Conservation (phyloP, 2,329 filamentous ascomycete genomes). For the Clonostachys chloroleuca region DNA sequence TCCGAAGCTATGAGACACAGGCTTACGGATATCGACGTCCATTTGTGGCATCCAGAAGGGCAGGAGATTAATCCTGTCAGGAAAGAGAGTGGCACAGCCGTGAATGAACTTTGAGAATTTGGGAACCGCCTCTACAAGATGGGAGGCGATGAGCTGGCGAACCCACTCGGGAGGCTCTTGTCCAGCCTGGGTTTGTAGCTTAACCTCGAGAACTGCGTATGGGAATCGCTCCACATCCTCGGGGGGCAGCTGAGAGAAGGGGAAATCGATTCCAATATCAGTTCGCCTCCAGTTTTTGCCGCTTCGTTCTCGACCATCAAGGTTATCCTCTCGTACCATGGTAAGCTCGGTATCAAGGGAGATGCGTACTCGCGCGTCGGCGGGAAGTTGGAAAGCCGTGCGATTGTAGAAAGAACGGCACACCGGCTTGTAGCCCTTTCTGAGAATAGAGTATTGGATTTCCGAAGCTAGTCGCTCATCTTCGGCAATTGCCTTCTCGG, state of each 20-base stretch:
- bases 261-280: constrained; percentile 96
- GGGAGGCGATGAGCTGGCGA: constrained; percentile 84
- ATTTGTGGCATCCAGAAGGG: constrained; percentile 99
- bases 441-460: constrained; percentile 88
- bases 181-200: constrained; percentile 92
- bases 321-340: constrained; percentile 92
- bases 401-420: constrained; percentile 97
- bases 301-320: constrained; percentile 71
- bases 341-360: constrained; percentile 94
- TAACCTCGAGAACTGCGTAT: constrained; percentile 94
- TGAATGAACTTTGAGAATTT: constrained; percentile 99
- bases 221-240: constrained; percentile 89
- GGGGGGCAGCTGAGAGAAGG: constrained; percentile 82
- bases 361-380: constrained; percentile 92
- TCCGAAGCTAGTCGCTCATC: constrained; percentile 87
- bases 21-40: constrained; percentile 95
- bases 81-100: constrained; percentile 83
- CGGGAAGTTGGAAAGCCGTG: constrained; percentile 94
- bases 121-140: constrained; percentile 96
- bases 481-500: constrained; percentile 84
- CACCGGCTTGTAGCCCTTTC: constrained; percentile 81
- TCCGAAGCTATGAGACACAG: constrained; percentile 81
- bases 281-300: constrained; percentile 94
- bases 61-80: constrained; percentile 79
- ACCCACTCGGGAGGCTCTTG: constrained; percentile 98